Evolutionary conservation across 1,139 yeast species (phyloP).

Genomic region (Petasospora fabianii): DNA sequence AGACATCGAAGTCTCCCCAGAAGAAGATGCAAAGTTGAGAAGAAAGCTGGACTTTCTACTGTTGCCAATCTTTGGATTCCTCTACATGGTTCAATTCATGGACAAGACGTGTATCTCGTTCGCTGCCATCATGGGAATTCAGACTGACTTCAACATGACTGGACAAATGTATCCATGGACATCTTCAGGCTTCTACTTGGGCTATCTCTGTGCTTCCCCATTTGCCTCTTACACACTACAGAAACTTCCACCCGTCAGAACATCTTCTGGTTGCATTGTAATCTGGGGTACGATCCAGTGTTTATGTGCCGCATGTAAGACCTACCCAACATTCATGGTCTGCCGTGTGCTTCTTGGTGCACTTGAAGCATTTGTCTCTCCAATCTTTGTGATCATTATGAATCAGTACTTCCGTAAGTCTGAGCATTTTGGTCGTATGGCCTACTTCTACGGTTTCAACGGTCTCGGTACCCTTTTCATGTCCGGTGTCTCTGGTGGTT

Average conservation of each 20-base stretch:
- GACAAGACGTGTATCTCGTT: slow-evolving; percentile 43
- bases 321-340: slow-evolving; percentile 38
- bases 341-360: slow-evolving; percentile 45
- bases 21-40: slow-evolving; percentile 7
- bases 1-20: slow-evolving; percentile 10
- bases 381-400: slow-evolving; percentile 50
- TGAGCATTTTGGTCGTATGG: slow-evolving; percentile 48
- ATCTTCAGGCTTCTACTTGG: slow-evolving; percentile 24
- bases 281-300: slow-evolving; percentile 42
- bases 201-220: slow-evolving; percentile 23
- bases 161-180: slow-evolving; percentile 26
- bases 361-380: slow-evolving; percentile 45
- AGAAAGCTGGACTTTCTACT: slow-evolving; percentile 11
- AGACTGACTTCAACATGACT: slow-evolving; percentile 23
- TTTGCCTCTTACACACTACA: slow-evolving; percentile 35
- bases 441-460: slow-evolving; percentile 46
- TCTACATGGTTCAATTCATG: slow-evolving; percentile 41
- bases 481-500: slow-evolving; percentile 36
- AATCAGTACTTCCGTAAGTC: slow-evolving; percentile 50
- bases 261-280: slow-evolving; percentile 35
- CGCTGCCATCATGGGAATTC: slow-evolving; percentile 51
- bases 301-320: slow-evolving; percentile 37
- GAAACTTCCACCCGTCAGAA: slow-evolving; percentile 41
- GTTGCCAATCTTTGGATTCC: slow-evolving; percentile 18
- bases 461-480: slow-evolving; percentile 40